These are phyloP conservation scores for Diutina ranongensis DNA, from an alignment of 1,139 yeast genomes.

Conservation along the genomic window DNA sequence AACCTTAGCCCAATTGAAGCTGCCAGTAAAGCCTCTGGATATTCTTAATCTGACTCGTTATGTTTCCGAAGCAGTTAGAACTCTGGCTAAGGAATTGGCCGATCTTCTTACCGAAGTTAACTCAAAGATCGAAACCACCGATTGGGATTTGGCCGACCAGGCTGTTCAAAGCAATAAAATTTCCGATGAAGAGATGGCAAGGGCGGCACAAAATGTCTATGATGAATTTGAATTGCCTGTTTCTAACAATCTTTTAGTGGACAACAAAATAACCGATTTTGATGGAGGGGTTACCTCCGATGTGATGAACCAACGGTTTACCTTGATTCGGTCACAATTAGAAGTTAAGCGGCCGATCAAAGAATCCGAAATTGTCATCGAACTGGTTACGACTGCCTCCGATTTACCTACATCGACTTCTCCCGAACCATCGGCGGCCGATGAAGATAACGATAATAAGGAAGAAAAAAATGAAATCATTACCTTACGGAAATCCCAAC, in stretches of 20 bases:
- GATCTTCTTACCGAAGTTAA: constrained; percentile 17
- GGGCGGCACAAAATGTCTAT: background rate
- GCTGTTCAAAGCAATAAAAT: too few species aligned
- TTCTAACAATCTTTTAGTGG: background rate
- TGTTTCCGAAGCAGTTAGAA: constrained; percentile 46
- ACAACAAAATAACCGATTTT: background rate
- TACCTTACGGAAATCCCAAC: background rate
- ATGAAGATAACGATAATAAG: background rate
- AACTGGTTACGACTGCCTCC: background rate
- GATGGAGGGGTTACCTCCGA: background rate
- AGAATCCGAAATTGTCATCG: background rate
- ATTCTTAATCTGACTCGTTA: constrained; percentile 41
- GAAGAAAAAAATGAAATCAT: background rate
- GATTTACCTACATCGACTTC: background rate
- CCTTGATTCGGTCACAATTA: background rate
- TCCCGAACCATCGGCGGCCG: background rate
- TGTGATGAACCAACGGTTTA: background rate
- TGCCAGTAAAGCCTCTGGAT: constrained; percentile 49
- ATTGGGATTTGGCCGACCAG: background rate
- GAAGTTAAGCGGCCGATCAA: background rate
- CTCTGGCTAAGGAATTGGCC: constrained; percentile 46
- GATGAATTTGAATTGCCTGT: background rate
- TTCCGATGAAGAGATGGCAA: background rate
- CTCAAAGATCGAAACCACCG: background rate
- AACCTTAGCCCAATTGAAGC: constrained; percentile 39